These are phyloP conservation scores for Gracilariopsis chorda DNA, from an alignment of 23 red algal species.

Conservation along the genomic window DNA sequence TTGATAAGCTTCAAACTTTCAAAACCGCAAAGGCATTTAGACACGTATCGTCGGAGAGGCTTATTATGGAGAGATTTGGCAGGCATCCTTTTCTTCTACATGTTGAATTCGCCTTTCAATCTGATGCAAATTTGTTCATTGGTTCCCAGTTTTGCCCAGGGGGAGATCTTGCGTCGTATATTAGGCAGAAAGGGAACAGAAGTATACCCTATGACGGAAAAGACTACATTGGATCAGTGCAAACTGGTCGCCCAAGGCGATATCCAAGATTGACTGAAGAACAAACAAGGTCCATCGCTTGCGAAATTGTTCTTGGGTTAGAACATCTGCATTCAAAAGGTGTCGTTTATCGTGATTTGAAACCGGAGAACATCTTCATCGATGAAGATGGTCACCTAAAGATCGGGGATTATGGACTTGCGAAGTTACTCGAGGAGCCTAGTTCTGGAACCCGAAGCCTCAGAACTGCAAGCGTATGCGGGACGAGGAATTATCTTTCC, in stretches of 20 bases:
- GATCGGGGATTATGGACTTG: slow-evolving; percentile 90
- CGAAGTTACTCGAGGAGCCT: slow-evolving; percentile 31
- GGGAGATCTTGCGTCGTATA: slow-evolving; percentile 76
- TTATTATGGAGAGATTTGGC: slow-evolving; percentile 53
- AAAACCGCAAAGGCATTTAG: slow-evolving; percentile 42
- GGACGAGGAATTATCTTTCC: slow-evolving; percentile 44
- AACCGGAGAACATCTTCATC: slow-evolving; percentile 95
- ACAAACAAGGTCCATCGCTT: slow-evolving; percentile 39
- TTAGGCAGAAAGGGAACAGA: slow-evolving; percentile 37
- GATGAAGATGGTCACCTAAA: slow-evolving; percentile 75
- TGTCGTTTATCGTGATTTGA: slow-evolving; percentile 92
- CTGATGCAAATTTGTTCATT: slow-evolving; percentile 77
- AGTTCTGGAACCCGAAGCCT: not conserved
- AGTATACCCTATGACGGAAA: slow-evolving; percentile 2
- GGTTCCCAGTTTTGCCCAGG: slow-evolving; percentile 76
- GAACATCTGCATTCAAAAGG: slow-evolving; percentile 83
- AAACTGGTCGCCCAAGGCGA: not conserved
- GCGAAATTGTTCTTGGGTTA: slow-evolving; percentile 91
- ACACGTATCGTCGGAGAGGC: slow-evolving; percentile 77
- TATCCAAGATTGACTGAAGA: slow-evolving; percentile 58
- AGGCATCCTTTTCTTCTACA: slow-evolving; percentile 86
- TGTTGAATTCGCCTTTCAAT: slow-evolving; percentile 93
- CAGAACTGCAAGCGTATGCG: slow-evolving; percentile 41
- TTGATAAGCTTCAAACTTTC: slow-evolving; percentile 63
- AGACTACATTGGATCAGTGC: not conserved